Evolutionary conservation across 352 stramenopile species (phyloP), one percentile per base, ranked within the genome.

Genomic region (Pythium pyrilobum): DNA sequence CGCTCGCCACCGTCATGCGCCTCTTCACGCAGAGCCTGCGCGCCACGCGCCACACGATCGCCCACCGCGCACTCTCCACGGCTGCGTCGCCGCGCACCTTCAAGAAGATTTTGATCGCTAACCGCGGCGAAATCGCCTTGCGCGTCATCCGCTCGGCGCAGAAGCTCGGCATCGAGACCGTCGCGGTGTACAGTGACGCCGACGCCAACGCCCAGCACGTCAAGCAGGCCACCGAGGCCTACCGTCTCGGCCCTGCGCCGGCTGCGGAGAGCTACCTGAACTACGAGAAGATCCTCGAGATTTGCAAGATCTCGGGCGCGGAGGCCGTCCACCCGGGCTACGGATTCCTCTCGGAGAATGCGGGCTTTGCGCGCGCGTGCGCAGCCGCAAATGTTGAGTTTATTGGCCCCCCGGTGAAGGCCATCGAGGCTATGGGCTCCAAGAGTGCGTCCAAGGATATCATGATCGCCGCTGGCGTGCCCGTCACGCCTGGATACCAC

Each of bases 371-470:
- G 12, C 57, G 75, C 24, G 74, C 76, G 6, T 95, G 81, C 27
- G 62, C 70, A 5, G 76, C 89, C 13, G 77, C 79, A 5, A 77
- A 74, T 27, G 67, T 98, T 25, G 81, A 89, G 62, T 98, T 98
- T 56, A 95, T 98, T 28, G 92, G 92, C 3, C 92, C 92, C 2
- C 79, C 85, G 2, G 67, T 85, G 21, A 66, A 83, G 32, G 86
- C 92, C 21, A 97, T 98, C 52, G 66, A 90, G 45, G 71, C 81
- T 31, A 97, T 98, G 89, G 92, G 92, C 52, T 93, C 77, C 24
- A 98, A 98, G 76, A 96, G 77, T 44, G 87, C 79, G 47, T 95
- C 85, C 16, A 97, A 97, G 69, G 73, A 92, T 33, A 96, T 97
- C 38, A 96, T 96, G 78, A 87, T 91, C 38, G 71, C 72, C 15